Percentiles rank a stretch among this genome's conserved stretches.
Conservation (phyloP, 257 asterid genomes). For the Pogostemon cablin region DNA sequence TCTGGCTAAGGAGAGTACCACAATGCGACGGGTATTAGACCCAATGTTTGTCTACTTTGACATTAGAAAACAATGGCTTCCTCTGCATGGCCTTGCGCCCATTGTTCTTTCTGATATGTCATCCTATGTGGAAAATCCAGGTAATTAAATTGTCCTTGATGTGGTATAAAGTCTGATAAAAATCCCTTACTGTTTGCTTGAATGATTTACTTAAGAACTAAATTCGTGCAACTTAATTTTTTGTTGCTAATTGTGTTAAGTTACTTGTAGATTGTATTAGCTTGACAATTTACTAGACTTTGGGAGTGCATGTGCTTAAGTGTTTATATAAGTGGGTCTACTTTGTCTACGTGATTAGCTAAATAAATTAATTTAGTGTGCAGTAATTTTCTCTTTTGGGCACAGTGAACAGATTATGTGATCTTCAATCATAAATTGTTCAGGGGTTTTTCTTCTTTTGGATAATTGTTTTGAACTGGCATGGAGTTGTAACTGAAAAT, state of each 20-base stretch:
- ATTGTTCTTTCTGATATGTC: conserved; percentile 78
- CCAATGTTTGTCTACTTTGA: conserved; percentile 89
- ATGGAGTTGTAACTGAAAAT: neutral
- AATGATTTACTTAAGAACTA: neutral
- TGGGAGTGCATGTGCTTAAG: neutral
- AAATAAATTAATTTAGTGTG: neutral
- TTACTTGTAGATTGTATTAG: neutral
- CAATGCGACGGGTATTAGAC: conserved; percentile 86
- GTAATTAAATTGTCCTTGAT: conserved; percentile 38
- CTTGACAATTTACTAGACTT: neutral
- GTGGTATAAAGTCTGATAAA: too few species aligned
- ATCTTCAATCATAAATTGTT: neutral
- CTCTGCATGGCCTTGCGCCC: conserved; percentile 73
- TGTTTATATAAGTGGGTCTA: neutral
- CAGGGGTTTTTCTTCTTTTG: neutral
- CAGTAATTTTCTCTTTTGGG: neutral
- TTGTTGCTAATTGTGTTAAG: neutral
- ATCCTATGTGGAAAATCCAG: conserved; percentile 78
- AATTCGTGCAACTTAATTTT: neutral
- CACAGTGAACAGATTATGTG: neutral
- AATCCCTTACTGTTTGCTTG: neutral
- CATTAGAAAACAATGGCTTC: conserved; percentile 69
- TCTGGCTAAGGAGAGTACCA: conserved; percentile 82
- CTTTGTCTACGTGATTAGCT: neutral
- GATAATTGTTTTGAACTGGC: neutral